phyloP scores from a whole-genome alignment of 768 basidiomycete species.

The Hericium alpestre region DNA sequence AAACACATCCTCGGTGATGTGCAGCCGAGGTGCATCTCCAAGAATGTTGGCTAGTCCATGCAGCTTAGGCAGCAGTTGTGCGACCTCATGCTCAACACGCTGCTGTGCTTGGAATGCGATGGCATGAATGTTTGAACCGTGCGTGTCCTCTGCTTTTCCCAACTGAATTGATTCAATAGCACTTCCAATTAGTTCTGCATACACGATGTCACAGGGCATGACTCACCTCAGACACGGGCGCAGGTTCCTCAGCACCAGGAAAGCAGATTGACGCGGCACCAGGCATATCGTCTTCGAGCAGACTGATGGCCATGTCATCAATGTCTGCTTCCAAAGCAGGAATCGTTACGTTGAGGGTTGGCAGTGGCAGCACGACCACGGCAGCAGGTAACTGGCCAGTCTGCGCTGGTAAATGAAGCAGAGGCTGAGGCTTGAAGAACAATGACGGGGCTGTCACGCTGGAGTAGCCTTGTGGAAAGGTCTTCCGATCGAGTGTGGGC shows the following conservation, averaged over 20 bases:
- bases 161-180: not conserved
- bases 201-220: not conserved
- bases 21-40: not conserved
- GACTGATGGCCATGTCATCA: not conserved
- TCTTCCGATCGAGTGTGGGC: not conserved
- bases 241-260: not conserved
- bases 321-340: no score
- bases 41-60: not conserved
- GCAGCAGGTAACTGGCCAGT: no score
- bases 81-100: not conserved
- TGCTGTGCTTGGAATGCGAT: not conserved
- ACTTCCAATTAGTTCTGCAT: not conserved
- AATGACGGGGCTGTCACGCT: not conserved
- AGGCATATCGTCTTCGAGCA: not conserved
- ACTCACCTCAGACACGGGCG: not conserved
- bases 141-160: not conserved
- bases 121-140: not conserved
- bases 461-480: not conserved
- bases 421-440: no score
- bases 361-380: no score
- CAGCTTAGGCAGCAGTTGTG: not conserved
- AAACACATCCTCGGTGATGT: not conserved
- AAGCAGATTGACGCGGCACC: not conserved
- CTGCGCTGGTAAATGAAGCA: no score
- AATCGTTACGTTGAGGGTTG: no score